Percentiles rank a stretch among this genome's conserved stretches.
These are phyloP conservation scores for Areca catechu DNA, from an alignment of 176 grass and related monocot genomes.

Conservation along the genomic window DNA sequence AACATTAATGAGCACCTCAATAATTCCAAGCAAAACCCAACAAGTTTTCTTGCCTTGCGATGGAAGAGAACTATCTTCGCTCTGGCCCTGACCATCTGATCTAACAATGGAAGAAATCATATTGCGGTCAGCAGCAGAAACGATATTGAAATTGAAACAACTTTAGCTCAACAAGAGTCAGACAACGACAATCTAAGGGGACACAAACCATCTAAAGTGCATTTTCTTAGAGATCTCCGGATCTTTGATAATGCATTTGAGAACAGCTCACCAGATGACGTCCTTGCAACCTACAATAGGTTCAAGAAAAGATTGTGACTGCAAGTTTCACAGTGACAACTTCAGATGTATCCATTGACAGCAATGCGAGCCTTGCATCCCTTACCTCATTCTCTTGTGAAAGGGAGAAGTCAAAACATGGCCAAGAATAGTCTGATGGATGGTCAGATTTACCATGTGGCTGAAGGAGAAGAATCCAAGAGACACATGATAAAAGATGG, in stretches of 20 bases:
- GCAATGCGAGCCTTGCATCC: no score
- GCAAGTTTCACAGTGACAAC: no score
- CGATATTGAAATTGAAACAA: no score
- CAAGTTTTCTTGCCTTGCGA: constrained; percentile 24
- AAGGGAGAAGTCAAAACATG: constrained; percentile 70
- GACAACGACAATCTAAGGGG: constrained; percentile 5
- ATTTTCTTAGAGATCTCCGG: constrained; percentile 43
- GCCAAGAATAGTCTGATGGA: constrained; percentile 43
- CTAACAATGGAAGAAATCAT: constrained; percentile 5
- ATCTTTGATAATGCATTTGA: constrained; percentile 61
- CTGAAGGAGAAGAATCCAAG: constrained; percentile 42
- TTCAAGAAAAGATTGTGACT: constrained; percentile 10
- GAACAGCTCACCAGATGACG: constrained; percentile 55
- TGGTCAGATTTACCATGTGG: constrained; percentile 38
- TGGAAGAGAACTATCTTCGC: constrained; percentile 44
- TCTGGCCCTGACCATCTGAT: constrained; percentile 46
- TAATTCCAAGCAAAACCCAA: constrained; percentile 39
- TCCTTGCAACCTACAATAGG: constrained; percentile 41
- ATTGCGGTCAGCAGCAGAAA: no score
- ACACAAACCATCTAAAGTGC: constrained; percentile 48
- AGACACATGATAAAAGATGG: constrained; percentile 60
- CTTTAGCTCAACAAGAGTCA: no score
- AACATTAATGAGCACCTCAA: constrained; percentile 60
- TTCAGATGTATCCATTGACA: no score
- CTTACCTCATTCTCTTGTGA: constrained; percentile 75